phyloP scores from a whole-genome alignment of 148 eudicot genomes.

The Dianthus caryophyllus region DNA sequence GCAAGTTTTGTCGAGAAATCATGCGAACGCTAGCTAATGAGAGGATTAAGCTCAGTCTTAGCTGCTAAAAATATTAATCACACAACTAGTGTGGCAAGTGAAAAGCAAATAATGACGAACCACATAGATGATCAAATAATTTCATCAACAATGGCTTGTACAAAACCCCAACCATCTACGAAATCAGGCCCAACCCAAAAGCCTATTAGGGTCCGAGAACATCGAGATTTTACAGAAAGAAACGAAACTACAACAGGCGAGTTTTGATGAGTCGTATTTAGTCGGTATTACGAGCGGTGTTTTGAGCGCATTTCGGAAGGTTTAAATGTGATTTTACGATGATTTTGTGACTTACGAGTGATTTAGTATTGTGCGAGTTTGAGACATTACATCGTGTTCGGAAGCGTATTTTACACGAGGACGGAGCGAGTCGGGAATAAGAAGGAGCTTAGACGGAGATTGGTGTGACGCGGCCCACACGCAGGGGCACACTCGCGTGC shows the following conservation, averaged over 20 bases:
- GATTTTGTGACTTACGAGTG: too few relatives aligned
- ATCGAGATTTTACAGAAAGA: constrained; percentile 28
- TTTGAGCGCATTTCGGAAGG: too few relatives aligned
- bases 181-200: constrained; percentile 88
- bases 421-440: too few relatives aligned
- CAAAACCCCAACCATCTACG: constrained; percentile 85
- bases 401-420: too few relatives aligned
- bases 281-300: too few relatives aligned
- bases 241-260: constrained; percentile 13
- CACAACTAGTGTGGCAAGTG: background rate
- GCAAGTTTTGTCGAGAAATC: background rate
- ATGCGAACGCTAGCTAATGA: background rate
- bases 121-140: constrained; percentile 27
- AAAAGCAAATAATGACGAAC: background rate
- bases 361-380: too few relatives aligned
- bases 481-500: too few relatives aligned
- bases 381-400: too few relatives aligned
- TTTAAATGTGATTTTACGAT: too few relatives aligned
- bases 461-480: too few relatives aligned
- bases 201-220: constrained; percentile 39
- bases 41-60: background rate
- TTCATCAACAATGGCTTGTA: constrained; percentile 51
- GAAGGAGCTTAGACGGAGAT: too few relatives aligned
- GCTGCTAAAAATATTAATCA: background rate
- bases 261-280: too few relatives aligned